Evolutionary conservation across 2,329 filamentous ascomycete species (phyloP), one percentile per base, ranked within the genome.

Genomic region (Mycosphaerella arachidis): DNA sequence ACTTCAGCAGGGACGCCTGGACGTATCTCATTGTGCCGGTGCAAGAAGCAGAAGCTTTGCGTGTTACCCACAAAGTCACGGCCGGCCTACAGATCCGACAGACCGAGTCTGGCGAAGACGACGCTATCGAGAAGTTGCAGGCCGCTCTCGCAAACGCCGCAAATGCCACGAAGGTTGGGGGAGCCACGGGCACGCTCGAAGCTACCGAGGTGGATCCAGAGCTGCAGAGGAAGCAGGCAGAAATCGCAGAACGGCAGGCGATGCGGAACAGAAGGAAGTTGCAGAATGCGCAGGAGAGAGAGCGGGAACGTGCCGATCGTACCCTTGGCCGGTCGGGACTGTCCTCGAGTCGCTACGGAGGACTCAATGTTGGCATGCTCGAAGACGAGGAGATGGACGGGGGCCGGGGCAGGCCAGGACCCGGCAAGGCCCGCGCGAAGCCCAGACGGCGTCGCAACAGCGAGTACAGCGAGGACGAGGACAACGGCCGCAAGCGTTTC

Each of bases 11-110:
- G 62, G 90, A 93, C 67, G 84, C 86, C 6, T 88, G 90, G 73
- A 89, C 88, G 67, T 93, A 92, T 69, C 84, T 90, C 7, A 87
- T 87, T 1, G 86, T 88, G 1, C 88, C 89, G 0, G 85, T 90
- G 67, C 79, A 89, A 60, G 81, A 82, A 30, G 87, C 86, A 48
- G 86, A 86, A 61, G 78, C 90, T 27, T 79, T 92, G 61, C 82
- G 90, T 70, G 84, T 89, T 8, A 86, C 91, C 16, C 88, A 89
- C 60, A 90, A 92, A 71, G 81, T 93, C 70, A 87, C 87, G 9
- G 87, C 90, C 63, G 85, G 89, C 62, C 86, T 89, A 69, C 85
- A 81, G 6, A 82, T 93, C 31, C 81, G 84, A 40, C 86, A 88
- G 6, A 88, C 87, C 68, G 83, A 85, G 69, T 82, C 83, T 52